These are phyloP conservation scores for Trichoderma atroviride DNA, from an alignment of 2,329 filamentous ascomycete species.

Conservation along the genomic window DNA sequence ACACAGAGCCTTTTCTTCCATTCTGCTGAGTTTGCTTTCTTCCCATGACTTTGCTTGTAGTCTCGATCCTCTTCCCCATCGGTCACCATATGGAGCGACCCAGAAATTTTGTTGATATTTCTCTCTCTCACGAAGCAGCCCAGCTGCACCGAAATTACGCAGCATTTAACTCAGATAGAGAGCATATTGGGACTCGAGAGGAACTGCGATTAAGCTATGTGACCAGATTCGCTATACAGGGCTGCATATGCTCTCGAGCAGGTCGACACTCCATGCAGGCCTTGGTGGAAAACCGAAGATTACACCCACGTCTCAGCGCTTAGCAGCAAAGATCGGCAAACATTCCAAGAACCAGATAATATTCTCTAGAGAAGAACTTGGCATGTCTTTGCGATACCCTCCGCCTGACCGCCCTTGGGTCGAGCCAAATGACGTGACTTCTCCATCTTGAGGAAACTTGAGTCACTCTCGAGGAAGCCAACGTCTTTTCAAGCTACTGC, in stretches of 20 bases:
- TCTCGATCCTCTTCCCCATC: neutral
- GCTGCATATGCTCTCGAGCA: neutral
- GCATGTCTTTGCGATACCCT: neutral
- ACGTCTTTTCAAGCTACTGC: neutral
- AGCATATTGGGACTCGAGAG: neutral
- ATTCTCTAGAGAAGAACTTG: neutral
- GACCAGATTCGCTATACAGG: neutral
- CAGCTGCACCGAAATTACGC: neutral
- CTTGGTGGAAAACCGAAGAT: neutral
- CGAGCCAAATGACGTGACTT: neutral
- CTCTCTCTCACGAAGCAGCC: neutral
- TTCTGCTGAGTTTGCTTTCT: neutral
- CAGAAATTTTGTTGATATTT: neutral
- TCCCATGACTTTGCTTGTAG: neutral
- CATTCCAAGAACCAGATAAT: neutral
- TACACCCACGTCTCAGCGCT: too few relatives aligned
- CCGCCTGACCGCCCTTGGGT: too few relatives aligned
- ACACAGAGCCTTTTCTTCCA: neutral
- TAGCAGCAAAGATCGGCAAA: too few relatives aligned
- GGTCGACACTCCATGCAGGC: neutral
- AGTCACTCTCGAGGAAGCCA: neutral
- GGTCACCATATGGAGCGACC: neutral
- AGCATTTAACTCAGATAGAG: neutral
- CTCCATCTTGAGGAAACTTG: neutral
- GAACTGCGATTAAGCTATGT: neutral